Base-by-base conservation (phyloP, 805 yeast genomes). In the Candida alai region DNA sequence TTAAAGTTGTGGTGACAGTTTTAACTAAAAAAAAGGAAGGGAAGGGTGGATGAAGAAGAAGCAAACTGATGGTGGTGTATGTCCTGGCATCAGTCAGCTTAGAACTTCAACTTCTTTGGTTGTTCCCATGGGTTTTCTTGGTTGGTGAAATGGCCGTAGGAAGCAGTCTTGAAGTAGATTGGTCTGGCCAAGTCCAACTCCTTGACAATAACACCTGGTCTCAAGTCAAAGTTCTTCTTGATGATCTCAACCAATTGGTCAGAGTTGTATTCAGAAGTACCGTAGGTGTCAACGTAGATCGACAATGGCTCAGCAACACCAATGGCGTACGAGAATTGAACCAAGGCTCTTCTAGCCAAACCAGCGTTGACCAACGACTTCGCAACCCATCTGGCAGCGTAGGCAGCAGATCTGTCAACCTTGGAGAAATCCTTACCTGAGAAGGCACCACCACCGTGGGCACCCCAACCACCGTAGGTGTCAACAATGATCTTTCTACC, bases 361-460 rank as follows among this genome's bases (percentile, higher is more conserved):
- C 93, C 90, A 47, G 98, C 97, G 55, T 77, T 73, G 48, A 93
- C 95, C 56, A 93, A 79, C 37, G 98, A 93, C 77, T 93, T 93
- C 66, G 98, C 98, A 56, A 93, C 97, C 98, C 98, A 93, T 77
- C 98, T 88, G 56, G 98, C 98, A 59, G 98, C 97, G 65, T 93
- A 93, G 51, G 98, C 98, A 62, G 98, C 98, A 48, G 97, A 90
- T 76, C 98, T 86, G 71, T 93, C 98, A 60, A 93, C 98, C 79
- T 93, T 93, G 66, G 97, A 87, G 85, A 86, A 93, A 72, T 93
- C 98, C 78, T 93, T 93, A 70, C 98, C 98, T 47, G 96, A 84
- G 88, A 93, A 93, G 48, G 98, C 98, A 78, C 98, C 98, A 78
- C 98, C 98, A 73, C 98, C 98, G 78, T 93, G 98, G 60, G 98